A percentile compares a stretch with the other conserved stretches of the same genome.
phyloP scores from a whole-genome alignment of 805 yeast genomes.

The Hanseniaspora hatyaiensis region DNA sequence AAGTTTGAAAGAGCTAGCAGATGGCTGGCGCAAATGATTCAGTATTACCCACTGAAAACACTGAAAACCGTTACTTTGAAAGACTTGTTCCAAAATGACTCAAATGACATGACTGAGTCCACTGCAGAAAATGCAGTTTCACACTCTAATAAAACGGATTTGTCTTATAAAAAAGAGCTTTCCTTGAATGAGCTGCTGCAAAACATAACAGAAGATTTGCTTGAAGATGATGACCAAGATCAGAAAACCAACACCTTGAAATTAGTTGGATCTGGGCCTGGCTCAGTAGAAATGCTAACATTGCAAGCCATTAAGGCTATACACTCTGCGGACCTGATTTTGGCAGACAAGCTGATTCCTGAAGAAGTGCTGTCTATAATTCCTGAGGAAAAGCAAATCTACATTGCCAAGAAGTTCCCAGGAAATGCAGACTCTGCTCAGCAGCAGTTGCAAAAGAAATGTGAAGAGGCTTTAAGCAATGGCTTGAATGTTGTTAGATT shows the following conservation, averaged over 20 bases:
- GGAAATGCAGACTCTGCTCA: conserved; percentile 95
- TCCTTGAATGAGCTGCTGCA: not conserved
- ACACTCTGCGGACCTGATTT: conserved; percentile 64
- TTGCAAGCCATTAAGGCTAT: conserved; percentile 76
- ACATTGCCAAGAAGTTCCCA: conserved; percentile 88
- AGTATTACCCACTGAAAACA: conserved; percentile 67
- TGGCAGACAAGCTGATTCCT: conserved; percentile 90
- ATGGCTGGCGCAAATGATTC: conserved; percentile 84
- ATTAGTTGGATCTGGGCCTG: conserved; percentile 93
- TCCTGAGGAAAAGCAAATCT: conserved; percentile 62
- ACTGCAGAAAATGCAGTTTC: not conserved
- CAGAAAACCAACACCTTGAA: conserved; percentile 43
- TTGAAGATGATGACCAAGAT: not conserved
- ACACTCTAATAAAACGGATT: not conserved
- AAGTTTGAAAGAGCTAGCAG: conserved; percentile 50
- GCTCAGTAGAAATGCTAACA: conserved; percentile 69
- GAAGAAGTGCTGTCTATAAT: conserved; percentile 70
- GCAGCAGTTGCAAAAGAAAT: conserved; percentile 63
- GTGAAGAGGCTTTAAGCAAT: conserved; percentile 47
- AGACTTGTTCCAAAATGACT: conserved; percentile 19
- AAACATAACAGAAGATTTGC: not conserved
- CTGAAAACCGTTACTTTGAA: conserved; percentile 50
- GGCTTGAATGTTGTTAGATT: conserved; percentile 77
- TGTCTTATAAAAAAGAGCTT: not conserved
- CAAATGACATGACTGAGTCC: conserved; percentile 16